Evolutionary conservation across 1,139 yeast species (phyloP).

Genomic region (Candida tetrigidarum): DNA sequence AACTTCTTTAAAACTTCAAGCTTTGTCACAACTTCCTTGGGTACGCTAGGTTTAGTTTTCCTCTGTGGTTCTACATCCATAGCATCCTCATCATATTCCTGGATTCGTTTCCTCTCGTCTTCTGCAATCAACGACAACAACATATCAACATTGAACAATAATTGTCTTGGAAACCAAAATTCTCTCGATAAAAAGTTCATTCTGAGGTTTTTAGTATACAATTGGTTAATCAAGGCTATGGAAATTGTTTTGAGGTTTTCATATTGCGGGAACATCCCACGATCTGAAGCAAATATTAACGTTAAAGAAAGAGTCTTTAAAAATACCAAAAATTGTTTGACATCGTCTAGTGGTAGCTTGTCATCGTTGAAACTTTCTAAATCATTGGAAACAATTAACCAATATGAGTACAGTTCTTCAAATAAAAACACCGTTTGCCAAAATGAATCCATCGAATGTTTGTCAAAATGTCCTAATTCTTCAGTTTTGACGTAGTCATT

Average conservation of each 20-base stretch:
- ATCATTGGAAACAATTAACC: conserved; percentile 72
- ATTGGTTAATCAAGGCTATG: conserved; percentile 62
- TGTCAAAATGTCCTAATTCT: conserved; percentile 17
- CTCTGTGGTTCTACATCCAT: not conserved
- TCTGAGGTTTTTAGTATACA: conserved; percentile 72
- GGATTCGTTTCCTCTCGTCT: conserved; percentile 36
- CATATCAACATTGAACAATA: conserved; percentile 31
- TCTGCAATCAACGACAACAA: conserved; percentile 41
- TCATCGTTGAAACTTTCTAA: conserved; percentile 56
- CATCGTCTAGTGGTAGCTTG: conserved; percentile 49
- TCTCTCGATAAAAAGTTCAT: conserved; percentile 54
- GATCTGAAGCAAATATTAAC: conserved; percentile 45
- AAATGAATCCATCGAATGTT: conserved; percentile 22
- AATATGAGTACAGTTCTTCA: conserved; percentile 46
- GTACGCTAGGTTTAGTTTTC: conserved; percentile 1
- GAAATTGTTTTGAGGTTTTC: conserved; percentile 41
- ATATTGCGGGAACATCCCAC: conserved; percentile 19
- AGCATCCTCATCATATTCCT: conserved; percentile 19
- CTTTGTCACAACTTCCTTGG: conserved; percentile 18
- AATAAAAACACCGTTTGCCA: conserved; percentile 42
- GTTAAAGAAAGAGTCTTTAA: conserved; percentile 60
- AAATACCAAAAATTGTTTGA: conserved; percentile 49
- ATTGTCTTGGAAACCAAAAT: conserved; percentile 57
- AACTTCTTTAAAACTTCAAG: conserved; percentile 60
- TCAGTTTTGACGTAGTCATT: conserved; percentile 27